phyloP scores from a whole-genome alignment of 2,329 filamentous ascomycete species.

The Alternaria alternata region DNA sequence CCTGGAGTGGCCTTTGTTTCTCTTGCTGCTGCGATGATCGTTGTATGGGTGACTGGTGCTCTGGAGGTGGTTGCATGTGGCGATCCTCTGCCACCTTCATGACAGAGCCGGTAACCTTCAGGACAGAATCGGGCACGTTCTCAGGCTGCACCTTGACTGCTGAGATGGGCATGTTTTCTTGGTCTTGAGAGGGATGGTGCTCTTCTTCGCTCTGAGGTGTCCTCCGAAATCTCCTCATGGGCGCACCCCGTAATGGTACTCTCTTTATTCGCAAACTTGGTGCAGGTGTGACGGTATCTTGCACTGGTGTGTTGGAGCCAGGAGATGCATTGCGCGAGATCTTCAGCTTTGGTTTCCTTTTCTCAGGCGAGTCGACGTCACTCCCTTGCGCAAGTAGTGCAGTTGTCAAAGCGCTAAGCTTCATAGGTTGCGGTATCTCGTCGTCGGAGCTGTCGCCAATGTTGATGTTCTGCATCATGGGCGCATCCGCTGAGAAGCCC shows the following conservation, averaged over 20 bases:
- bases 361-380: constrained; percentile 52
- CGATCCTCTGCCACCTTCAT: constrained; percentile 46
- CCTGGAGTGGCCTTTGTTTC: constrained; percentile 59
- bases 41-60: constrained; percentile 41
- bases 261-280: constrained; percentile 51
- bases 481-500: constrained; percentile 56
- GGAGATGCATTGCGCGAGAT: constrained; percentile 47
- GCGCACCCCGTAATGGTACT: constrained; percentile 50
- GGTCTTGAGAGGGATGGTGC: constrained; percentile 66
- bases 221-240: constrained; percentile 49
- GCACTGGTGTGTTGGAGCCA: constrained; percentile 49
- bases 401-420: constrained; percentile 91
- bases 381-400: constrained; percentile 70
- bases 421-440: constrained; percentile 85
- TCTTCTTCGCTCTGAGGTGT: constrained; percentile 53
- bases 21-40: constrained; percentile 52
- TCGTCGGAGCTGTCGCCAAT: constrained; percentile 92
- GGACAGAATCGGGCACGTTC: constrained; percentile 39
- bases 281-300: constrained; percentile 52
- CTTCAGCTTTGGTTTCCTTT: constrained; percentile 48
- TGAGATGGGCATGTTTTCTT: constrained; percentile 76
- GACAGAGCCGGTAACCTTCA: constrained; percentile 46
- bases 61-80: constrained; percentile 30
- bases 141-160: constrained; percentile 37
- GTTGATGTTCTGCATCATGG: constrained; percentile 58